Evolutionary conservation across 768 basidiomycete species (phyloP).

Genomic region (Phaffia tasmanica): DNA sequence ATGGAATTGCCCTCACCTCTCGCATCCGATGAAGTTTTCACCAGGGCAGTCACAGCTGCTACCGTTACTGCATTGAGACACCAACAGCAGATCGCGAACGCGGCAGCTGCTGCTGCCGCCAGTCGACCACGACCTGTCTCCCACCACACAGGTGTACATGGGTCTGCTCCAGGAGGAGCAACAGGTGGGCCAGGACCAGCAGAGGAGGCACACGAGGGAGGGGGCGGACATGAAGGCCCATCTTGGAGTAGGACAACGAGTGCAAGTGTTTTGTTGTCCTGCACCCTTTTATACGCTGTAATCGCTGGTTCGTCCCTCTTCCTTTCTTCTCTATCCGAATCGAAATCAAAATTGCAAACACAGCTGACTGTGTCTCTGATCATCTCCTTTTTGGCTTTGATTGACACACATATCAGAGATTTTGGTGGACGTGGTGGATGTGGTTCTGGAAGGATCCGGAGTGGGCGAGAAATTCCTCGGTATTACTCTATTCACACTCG

Average conservation of each 20-base stretch:
- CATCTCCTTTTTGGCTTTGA: neutral
- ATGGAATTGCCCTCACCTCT: constrained; percentile 49
- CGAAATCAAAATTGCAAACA: neutral
- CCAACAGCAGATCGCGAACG: constrained; percentile 30
- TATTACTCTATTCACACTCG: constrained; percentile 87
- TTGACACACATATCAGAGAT: constrained; percentile 50
- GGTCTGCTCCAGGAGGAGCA: no score
- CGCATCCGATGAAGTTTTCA: constrained; percentile 70
- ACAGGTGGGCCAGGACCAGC: no score
- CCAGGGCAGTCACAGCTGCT: constrained; percentile 73
- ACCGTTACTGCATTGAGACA: constrained; percentile 83
- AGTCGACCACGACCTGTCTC: constrained; percentile 40
- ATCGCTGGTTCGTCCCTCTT: constrained; percentile 66
- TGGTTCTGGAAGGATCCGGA: constrained; percentile 75
- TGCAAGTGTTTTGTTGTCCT: constrained; percentile 74
- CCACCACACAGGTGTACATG: constrained; percentile 34
- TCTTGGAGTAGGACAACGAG: constrained; percentile 87
- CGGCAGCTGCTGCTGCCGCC: constrained; percentile 16
- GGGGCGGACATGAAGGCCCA: constrained; percentile 82
- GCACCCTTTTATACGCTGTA: constrained; percentile 83
- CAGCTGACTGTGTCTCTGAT: neutral
- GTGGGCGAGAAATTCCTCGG: constrained; percentile 98
- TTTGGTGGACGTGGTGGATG: constrained; percentile 88
- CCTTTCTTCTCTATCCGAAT: neutral
- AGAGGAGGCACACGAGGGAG: constrained; percentile 41